Evolutionary conservation across 2,329 filamentous ascomycete genomes (phyloP).

Genomic region (Paraconiothyrium sp.): DNA sequence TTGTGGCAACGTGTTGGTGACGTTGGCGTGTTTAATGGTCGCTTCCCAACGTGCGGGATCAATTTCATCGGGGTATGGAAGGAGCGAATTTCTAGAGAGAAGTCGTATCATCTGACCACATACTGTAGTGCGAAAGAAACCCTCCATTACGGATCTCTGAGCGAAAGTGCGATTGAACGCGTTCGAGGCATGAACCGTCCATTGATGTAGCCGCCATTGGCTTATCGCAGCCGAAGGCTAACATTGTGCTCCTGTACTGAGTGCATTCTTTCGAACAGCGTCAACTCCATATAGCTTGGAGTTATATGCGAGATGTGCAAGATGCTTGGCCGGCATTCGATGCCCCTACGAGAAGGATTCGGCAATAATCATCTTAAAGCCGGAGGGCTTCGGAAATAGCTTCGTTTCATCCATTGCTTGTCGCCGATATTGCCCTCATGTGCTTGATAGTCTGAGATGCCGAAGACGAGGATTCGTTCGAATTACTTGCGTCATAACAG

Average conservation of each 20-base stretch:
- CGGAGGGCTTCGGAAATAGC: constrained; percentile 3
- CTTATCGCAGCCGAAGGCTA: constrained; percentile 5
- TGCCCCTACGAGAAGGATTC: background rate
- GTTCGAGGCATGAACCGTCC: background rate
- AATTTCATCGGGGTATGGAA: constrained; percentile 22
- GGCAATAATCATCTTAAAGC: background rate
- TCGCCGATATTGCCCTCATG: no score
- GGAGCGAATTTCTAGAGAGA: constrained; percentile 10
- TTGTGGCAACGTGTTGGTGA: background rate
- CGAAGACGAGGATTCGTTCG: no score
- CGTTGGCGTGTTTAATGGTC: background rate
- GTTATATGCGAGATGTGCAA: background rate
- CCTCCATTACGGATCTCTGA: background rate
- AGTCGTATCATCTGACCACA: constrained; percentile 24
- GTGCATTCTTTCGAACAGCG: background rate
- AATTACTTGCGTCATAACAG: no score
- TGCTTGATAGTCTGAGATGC: no score
- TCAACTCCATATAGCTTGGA: background rate
- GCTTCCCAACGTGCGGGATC: constrained; percentile 18
- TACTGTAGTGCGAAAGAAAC: constrained; percentile 17
- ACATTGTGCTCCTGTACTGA: background rate
- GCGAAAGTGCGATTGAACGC: background rate
- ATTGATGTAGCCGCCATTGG: constrained; percentile 11
- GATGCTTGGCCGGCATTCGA: background rate
- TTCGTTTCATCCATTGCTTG: no score